Evolutionary conservation across 495 filamentous ascomycete genomes (phyloP).

Genomic region (Rostrohypoxylon terebratum): DNA sequence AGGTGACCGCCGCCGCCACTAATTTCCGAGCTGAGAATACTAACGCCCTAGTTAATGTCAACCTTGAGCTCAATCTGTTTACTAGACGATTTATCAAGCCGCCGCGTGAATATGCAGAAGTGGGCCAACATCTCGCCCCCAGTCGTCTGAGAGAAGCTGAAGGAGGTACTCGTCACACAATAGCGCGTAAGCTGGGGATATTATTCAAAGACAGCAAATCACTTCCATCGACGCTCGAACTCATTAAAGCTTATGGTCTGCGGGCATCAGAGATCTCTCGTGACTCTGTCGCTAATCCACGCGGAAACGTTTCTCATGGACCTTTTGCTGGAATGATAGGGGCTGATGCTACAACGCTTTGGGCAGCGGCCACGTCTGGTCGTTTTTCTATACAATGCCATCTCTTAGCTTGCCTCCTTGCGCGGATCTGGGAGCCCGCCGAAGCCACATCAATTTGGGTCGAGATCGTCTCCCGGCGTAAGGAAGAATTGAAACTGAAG

Average conservation of each 20-base stretch:
- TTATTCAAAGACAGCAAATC: constrained; percentile 45
- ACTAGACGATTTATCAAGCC: neutral
- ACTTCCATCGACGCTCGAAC: constrained; percentile 48
- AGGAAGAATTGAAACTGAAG: constrained; percentile 27
- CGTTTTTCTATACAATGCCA: constrained; percentile 43
- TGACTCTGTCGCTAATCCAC: neutral
- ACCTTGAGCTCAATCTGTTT: neutral
- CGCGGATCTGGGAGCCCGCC: constrained; percentile 40
- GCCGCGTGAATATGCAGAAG: neutral
- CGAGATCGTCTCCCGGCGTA: constrained; percentile 46
- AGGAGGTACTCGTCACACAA: constrained; percentile 36
- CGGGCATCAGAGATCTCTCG: constrained; percentile 53
- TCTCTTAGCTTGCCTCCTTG: constrained; percentile 55
- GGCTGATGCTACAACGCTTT: constrained; percentile 52
- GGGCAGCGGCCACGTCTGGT: constrained; percentile 57
- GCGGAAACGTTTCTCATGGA: neutral
- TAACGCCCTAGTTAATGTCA: neutral
- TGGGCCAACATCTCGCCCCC: neutral
- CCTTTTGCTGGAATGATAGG: constrained; percentile 22
- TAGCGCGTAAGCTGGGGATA: constrained; percentile 48
- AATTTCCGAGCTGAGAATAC: constrained; percentile 2
- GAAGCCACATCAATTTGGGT: constrained; percentile 54
- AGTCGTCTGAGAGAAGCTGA: neutral
- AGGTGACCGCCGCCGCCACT: neutral
- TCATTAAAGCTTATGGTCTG: constrained; percentile 54